phyloP scores from a whole-genome alignment of 306 rosid genomes.

The Leucaena leucocephala region DNA sequence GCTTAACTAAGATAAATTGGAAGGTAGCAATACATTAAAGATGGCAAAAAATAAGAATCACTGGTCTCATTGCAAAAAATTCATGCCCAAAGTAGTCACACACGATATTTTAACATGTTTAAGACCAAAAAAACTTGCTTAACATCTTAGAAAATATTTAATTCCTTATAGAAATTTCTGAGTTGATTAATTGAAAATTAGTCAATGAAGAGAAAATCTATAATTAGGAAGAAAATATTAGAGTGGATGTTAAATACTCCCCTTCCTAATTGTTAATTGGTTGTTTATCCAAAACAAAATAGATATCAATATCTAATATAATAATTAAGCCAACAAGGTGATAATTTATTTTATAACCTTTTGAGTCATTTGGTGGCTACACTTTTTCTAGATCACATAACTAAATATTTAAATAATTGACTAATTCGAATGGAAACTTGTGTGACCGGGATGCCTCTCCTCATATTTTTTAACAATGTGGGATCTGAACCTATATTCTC shows the following conservation, averaged over 20 bases:
- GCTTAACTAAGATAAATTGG: not conserved
- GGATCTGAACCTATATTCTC: no score
- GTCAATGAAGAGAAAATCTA: not conserved
- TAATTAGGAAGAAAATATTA: not conserved
- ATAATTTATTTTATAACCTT: not conserved
- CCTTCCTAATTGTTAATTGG: not conserved
- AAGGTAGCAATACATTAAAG: not conserved
- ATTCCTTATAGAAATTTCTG: not conserved
- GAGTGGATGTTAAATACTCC: not conserved
- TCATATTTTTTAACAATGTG: no score
- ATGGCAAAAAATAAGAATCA: not conserved
- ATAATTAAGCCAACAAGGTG: not conserved
- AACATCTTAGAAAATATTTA: not conserved
- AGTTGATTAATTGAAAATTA: not conserved
- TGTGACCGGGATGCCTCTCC: no score
- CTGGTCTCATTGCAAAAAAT: not conserved
- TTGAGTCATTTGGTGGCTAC: no score
- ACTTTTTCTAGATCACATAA: no score
- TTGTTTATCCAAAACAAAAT: not conserved
- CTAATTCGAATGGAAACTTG: no score
- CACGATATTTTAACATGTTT: not conserved
- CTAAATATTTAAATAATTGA: no score
- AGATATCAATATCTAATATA: not conserved
- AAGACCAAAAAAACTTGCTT: not conserved
- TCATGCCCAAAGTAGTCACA: not conserved